Conservation (phyloP, 2,329 filamentous ascomycete species). For the Calonectria fujianensis region DNA sequence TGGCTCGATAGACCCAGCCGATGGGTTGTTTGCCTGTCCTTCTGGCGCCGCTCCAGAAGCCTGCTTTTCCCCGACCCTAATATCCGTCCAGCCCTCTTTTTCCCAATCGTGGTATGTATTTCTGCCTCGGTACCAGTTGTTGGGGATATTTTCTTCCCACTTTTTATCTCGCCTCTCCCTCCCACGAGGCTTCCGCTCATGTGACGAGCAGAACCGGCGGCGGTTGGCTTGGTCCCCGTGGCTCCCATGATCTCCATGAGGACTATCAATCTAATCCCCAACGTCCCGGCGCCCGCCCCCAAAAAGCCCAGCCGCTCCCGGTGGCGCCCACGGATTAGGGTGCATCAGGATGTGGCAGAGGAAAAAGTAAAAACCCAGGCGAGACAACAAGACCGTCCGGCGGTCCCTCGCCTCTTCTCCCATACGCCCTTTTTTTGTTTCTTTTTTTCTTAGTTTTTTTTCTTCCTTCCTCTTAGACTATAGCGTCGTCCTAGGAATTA, state of each 20-base stretch:
- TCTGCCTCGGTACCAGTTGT: slow-evolving; percentile 15
- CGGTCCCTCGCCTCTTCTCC: slow-evolving; percentile 23
- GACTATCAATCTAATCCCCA: slow-evolving; percentile 21
- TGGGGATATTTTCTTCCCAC: slow-evolving; percentile 17
- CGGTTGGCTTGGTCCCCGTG: not conserved
- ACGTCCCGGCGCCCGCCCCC: not conserved
- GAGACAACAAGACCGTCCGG: slow-evolving; percentile 41
- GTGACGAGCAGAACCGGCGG: slow-evolving; percentile 8
- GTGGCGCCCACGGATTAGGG: slow-evolving; percentile 8
- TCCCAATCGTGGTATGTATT: not conserved
- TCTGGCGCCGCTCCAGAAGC: slow-evolving; percentile 47
- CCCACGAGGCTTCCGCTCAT: not conserved
- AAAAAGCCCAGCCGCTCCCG: slow-evolving; percentile 16
- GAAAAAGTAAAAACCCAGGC: slow-evolving; percentile 29
- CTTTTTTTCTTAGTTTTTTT: not conserved
- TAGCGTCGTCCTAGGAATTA: not conserved
- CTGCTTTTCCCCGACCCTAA: slow-evolving; percentile 45
- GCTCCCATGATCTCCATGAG: slow-evolving; percentile 2
- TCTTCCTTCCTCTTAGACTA: too few species aligned
- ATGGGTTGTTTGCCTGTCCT: slow-evolving; percentile 34
- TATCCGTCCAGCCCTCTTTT: slow-evolving; percentile 32
- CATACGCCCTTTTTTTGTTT: slow-evolving; percentile 13
- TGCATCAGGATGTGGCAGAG: slow-evolving; percentile 13
- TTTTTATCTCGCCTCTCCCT: slow-evolving; percentile 5
- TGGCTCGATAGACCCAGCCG: slow-evolving; percentile 41